phyloP scores from a whole-genome alignment of 345 rosid species.

The Linum lewisii region DNA sequence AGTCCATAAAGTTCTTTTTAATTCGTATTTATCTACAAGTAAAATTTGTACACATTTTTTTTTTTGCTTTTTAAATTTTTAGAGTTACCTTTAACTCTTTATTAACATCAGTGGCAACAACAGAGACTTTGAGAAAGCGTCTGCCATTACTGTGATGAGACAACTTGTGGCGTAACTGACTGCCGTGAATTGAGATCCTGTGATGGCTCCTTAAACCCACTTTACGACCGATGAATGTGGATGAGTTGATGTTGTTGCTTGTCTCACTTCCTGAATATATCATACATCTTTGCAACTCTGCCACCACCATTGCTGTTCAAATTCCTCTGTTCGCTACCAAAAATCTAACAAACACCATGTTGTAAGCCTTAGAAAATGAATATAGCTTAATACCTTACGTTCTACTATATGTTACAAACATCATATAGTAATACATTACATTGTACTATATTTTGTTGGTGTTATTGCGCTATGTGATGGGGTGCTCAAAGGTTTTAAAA shows the following conservation, averaged over 20 bases:
- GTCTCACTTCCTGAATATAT: conserved; percentile 7
- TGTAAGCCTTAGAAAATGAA: no score
- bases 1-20: not conserved
- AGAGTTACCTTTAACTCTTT: conserved; percentile 44
- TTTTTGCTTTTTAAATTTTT: no score
- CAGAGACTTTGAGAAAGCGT: conserved; percentile 20
- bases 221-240: conserved; percentile 25
- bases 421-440: no score
- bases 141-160: conserved; percentile 12
- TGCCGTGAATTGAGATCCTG: conserved; percentile 13
- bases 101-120: conserved; percentile 42
- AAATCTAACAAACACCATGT: not conserved
- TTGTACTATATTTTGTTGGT: no score
- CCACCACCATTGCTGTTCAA: conserved; percentile 6
- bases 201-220: conserved; percentile 11
- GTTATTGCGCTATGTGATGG: no score
- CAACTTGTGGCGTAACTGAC: conserved; percentile 19
- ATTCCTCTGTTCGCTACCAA: not conserved
- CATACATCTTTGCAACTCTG: conserved; percentile 10
- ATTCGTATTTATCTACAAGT: no score
- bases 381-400: no score
- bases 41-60: no score
- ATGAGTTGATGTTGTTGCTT: no score
- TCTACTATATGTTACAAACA: no score
- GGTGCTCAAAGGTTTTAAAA: no score